Evolutionary conservation across 2,329 filamentous ascomycete species (phyloP).

Genomic region (Fusarium marasasianum): DNA sequence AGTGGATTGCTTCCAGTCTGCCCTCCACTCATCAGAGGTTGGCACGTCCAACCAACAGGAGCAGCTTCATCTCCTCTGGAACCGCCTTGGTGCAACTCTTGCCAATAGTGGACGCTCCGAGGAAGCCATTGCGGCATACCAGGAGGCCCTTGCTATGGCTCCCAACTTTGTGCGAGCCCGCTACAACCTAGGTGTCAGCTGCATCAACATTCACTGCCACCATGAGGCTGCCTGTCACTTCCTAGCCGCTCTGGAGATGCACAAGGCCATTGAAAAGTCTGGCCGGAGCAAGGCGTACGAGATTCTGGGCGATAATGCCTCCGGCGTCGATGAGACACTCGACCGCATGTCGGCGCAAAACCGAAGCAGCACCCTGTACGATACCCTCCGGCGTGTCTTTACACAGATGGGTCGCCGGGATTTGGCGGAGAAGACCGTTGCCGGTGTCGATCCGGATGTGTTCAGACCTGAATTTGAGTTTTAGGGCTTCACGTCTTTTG

Average conservation of each 20-base stretch:
- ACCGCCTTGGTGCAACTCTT: constrained; percentile 92
- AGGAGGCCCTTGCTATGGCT: constrained; percentile 86
- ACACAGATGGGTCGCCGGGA: constrained; percentile 93
- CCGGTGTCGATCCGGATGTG: constrained; percentile 88
- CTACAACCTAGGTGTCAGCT: constrained; percentile 95
- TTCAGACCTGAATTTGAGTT: constrained; percentile 95
- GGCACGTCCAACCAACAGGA: constrained; percentile 85
- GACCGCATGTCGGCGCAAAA: constrained; percentile 94
- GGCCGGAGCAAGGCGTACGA: constrained; percentile 85
- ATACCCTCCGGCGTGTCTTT: constrained; percentile 94
- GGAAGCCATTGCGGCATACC: constrained; percentile 96
- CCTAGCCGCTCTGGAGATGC: constrained; percentile 91
- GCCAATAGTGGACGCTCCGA: constrained; percentile 94
- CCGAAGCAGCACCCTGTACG: constrained; percentile 94
- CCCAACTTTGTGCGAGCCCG: constrained; percentile 97
- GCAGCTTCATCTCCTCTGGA: constrained; percentile 96
- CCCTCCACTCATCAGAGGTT: constrained; percentile 84
- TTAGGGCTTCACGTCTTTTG: constrained; percentile 42
- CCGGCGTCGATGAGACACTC: constrained; percentile 72
- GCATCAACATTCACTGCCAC: constrained; percentile 97
- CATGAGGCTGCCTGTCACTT: constrained; percentile 93
- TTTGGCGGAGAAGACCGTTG: constrained; percentile 85
- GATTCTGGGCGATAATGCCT: constrained; percentile 70
- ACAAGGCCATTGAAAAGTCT: constrained; percentile 89
- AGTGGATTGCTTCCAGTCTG: constrained; percentile 96